Evolutionary conservation across 495 filamentous ascomycete species (phyloP), one percentile per base, ranked within the genome.

Genomic region (Xylaria castorea): DNA sequence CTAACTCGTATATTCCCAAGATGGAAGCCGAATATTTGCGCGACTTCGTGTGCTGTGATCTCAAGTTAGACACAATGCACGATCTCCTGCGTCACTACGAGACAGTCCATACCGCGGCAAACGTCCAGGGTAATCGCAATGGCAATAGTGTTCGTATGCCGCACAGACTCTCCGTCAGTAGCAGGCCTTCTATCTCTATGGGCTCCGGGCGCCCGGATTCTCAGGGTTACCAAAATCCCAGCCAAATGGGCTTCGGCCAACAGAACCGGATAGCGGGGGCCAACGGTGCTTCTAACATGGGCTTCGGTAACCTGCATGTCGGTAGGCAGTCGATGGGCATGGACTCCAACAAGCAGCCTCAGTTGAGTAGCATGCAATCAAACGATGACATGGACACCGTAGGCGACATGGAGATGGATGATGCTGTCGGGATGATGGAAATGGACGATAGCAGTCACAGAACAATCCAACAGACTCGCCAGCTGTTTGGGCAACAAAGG

Each of bases 331-430:
- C 74, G 16, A 55, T 71, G 74, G 66, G 66, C 32, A 75, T 76
- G 71, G 78, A 80, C 38, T 75, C 74, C 63, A 75, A 68, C 48
- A 75, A 63, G 70, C 82, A 83, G 70, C 75, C 71, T 20, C 76
- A 78, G 34, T 73, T 78, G 36, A 36, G 74, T 25, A 80, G 66
- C 73, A 77, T 77, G 77, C 83, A 74, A 69, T 73, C 71, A 22
- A 83, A 85, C 48, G 89, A 90, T 64, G 94, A 97, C 77, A 91
- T 95, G 86, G 94, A 97, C 78, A 89, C 91, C 8, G 91, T 97
- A 30, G 94, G 94, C 70, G 93, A 97, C 77, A 98, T 99, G 96
- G 96, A 98, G 79, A 90, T 99, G 90, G 96, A 98, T 78, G 94
- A 97, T 70, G 86, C 90, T 2, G 85, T 92, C 61, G 91, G 89